Evolutionary conservation across 352 stramenopile species (phyloP).

Genomic region (Phytopythium vexans): DNA sequence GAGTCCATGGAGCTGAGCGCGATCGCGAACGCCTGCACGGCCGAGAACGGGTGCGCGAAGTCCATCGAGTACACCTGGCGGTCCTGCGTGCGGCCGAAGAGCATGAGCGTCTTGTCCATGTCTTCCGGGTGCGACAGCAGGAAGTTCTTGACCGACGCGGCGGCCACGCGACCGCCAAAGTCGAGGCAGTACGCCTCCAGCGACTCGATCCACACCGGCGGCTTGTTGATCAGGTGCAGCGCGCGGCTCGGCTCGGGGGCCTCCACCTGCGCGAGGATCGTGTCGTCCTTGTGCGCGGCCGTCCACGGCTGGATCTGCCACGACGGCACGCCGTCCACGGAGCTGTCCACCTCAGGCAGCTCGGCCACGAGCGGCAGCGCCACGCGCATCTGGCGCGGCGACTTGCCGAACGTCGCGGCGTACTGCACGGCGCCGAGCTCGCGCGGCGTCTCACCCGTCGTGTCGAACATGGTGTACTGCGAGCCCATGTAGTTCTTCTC

Average conservation of each 20-base stretch:
- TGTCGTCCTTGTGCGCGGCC: slow-evolving; percentile 68
- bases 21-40: slow-evolving; percentile 84
- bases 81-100: slow-evolving; percentile 84
- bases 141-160: slow-evolving; percentile 89
- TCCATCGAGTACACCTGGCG: slow-evolving; percentile 89
- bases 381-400: slow-evolving; percentile 82
- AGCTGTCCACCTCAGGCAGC: slow-evolving; percentile 39
- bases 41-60: slow-evolving; percentile 81
- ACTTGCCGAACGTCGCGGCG: slow-evolving; percentile 82
- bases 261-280: slow-evolving; percentile 75
- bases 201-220: slow-evolving; percentile 85
- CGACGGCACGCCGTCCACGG: slow-evolving; percentile 32
- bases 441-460: slow-evolving; percentile 37
- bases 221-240: slow-evolving; percentile 83
- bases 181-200: slow-evolving; percentile 86
- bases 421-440: slow-evolving; percentile 85
- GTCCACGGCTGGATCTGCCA: slow-evolving; percentile 60
- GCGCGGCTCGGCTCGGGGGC: slow-evolving; percentile 53
- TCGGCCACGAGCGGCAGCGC: slow-evolving; percentile 55
- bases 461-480: slow-evolving; percentile 86
- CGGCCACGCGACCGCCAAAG: slow-evolving; percentile 81
- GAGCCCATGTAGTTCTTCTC: slow-evolving; percentile 89
- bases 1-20: slow-evolving; percentile 87
- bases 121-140: slow-evolving; percentile 77
- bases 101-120: slow-evolving; percentile 86